Base-by-base conservation (phyloP, 768 basidiomycete genomes). In the Kwoniella mangroviensis region DNA sequence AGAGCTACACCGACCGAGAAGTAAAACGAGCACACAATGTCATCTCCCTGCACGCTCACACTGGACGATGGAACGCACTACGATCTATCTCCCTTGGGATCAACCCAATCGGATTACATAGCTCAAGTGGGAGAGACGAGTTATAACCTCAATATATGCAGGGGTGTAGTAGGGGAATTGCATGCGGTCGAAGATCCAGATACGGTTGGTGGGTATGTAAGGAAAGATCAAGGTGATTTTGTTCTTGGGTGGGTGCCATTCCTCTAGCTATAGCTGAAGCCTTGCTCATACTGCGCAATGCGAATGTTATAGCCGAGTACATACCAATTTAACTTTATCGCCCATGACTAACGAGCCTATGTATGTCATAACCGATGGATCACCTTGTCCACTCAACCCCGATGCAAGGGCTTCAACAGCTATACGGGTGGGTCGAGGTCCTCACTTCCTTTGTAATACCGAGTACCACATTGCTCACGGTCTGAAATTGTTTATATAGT, bases 281-380 rank as follows among this genome's bases (percentile, higher is more conserved):
- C n/a, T n/a, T n/a, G n/a, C n/a, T n/a, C 13, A 49, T 49, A 19
- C 19, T 28, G 17, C 13, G n/a, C 56, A 34, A 22, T 13, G 45
- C 49, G 34, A 54, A 41, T n/a, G n/a, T n/a, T n/a, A n/a, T 59
- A 90, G 90, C 43, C 84, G 86, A 63, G 82, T 87, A 21, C 93
- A 92, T 74, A 89, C 88, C 15, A 91, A 89, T 0, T 83, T 94
- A 59, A 53, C 72, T 76, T 81, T 69, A 70, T 91, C 60, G 82
- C 86, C 70, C 85, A 87, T 64, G 85, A 87, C 40, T 80, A 70
- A 73, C 4, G 76, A 87, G 60, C 86, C 91, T 22, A 76, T 89
- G 67, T 81, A 92, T 54, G 83, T 86, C 43, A 84, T 91, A 72
- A 84, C 87, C 10, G 84, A 87, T 43, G 92, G 93, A 13, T 91